phyloP scores from a whole-genome alignment of 2,329 filamentous ascomycete genomes.

The Colletotrichum ledebouriae region DNA sequence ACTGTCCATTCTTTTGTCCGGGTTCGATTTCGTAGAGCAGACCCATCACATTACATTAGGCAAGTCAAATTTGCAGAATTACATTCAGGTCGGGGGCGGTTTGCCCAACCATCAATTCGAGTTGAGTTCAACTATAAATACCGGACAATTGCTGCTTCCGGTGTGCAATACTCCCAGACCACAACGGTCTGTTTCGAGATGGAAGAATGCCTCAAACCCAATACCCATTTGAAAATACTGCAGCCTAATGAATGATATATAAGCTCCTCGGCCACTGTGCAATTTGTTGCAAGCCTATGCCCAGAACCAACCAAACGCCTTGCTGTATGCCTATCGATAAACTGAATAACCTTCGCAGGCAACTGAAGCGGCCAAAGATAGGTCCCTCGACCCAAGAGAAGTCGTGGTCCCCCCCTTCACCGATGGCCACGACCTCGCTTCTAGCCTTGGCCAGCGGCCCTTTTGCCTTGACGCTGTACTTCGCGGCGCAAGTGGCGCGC shows the following conservation, averaged over 20 bases:
- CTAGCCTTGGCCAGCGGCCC: slow-evolving; percentile 47
- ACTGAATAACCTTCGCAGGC: neutral
- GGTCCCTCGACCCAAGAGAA: no score
- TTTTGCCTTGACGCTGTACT: slow-evolving; percentile 61
- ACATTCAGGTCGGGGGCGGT: neutral
- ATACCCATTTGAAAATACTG: no score
- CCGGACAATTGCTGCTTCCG: no score
- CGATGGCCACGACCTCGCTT: neutral
- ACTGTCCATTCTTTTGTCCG: slow-evolving; percentile 33
- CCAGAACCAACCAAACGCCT: slow-evolving; percentile 25
- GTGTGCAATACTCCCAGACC: no score
- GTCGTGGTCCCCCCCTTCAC: no score
- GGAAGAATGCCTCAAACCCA: no score
- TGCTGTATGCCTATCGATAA: slow-evolving; percentile 30
- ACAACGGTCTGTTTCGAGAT: no score
- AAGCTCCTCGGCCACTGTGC: neutral
- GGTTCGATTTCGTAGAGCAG: slow-evolving; percentile 44
- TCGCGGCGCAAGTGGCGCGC: slow-evolving; percentile 66
- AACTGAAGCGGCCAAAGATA: neutral
- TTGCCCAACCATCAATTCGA: neutral
- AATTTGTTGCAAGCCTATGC: neutral
- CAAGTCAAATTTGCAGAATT: slow-evolving; percentile 9
- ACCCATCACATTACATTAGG: slow-evolving; percentile 11
- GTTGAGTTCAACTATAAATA: neutral
- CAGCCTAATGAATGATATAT: no score